Base-by-base conservation (phyloP, 2,329 filamentous ascomycete genomes). In the Clarireedia hainanense region DNA sequence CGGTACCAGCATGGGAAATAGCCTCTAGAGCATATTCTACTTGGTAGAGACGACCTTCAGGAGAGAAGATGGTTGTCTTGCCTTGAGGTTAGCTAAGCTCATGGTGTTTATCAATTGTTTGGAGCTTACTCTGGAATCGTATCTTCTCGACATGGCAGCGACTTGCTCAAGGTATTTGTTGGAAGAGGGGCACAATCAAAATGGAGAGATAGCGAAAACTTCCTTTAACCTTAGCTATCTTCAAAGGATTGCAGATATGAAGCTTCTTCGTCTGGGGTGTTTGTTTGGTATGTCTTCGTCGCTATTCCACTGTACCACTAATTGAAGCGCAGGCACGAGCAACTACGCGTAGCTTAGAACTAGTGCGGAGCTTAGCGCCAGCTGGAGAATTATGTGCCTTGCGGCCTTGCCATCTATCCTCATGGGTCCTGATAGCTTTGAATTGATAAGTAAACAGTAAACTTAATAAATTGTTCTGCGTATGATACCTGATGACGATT, bases 1-100 rank as follows among this genome's bases (percentile, higher is more conserved):
- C 94, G 50, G 94, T 99, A 66, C 94, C 94, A 65, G 94, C 94
- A 69, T 99, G 94, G 64, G 94, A 99, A 71, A 99, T 99, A 71
- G 94, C 94, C 75, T 99, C 94, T 52, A 99, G 84, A 26, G 94
- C 95, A 80, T 99, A 99, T 83, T 99, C 94, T 68, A 99, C 94
- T 76, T 99, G 94, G 75, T 99, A 99, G 60, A 99, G 83, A 70
- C 94, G 91, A 63, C 94, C 94, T 78, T 99, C 94, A 58, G 94
- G 94, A 59, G 94, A 99, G 85, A 99, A 99, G 82, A 99, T 99
- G 72, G 94, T 99, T 67, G 94, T 99, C 91, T 96, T 47, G 4
- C 23, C 34, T 50, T 24, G 36, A 49, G 56, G 57, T 70, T 57
- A 69, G 65, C 58, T 52, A 46, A 55, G 46, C 15, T 17, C 17